Percentiles rank a stretch among this genome's conserved stretches.
phyloP scores from a whole-genome alignment of 352 stramenopile species.

The Phytopythium litorale region DNA sequence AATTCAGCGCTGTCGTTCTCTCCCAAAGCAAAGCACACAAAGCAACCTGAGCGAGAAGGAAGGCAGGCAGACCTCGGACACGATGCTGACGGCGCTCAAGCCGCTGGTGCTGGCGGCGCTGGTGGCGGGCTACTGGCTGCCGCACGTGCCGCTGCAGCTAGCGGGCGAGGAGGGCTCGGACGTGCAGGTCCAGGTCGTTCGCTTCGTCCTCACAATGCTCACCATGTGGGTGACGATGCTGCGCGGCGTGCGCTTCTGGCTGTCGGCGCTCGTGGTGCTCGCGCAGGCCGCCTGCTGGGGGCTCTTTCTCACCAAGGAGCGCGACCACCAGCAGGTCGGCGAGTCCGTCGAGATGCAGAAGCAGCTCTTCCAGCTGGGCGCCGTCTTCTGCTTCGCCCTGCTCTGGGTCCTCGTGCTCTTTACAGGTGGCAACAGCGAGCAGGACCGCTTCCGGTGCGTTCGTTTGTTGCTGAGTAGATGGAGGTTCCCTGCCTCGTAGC shows the following conservation, averaged over 20 bases:
- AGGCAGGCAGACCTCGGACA: background rate
- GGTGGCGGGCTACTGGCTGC: slow-evolving; percentile 45
- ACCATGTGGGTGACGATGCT: slow-evolving; percentile 40
- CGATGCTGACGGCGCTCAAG: slow-evolving; percentile 32
- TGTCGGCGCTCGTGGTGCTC: slow-evolving; percentile 38
- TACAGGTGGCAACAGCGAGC: slow-evolving; percentile 24
- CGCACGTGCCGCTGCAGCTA: slow-evolving; percentile 37
- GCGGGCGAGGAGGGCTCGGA: slow-evolving; percentile 24
- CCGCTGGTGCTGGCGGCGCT: slow-evolving; percentile 31
- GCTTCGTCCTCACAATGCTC: slow-evolving; percentile 54
- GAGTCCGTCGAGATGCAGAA: slow-evolving; percentile 44
- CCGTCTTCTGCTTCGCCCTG: slow-evolving; percentile 38
- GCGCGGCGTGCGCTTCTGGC: slow-evolving; percentile 37
- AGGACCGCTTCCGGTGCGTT: slow-evolving; percentile 45
- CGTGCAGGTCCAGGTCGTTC: slow-evolving; percentile 46
- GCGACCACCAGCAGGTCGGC: slow-evolving; percentile 16
- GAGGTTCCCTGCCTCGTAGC: background rate
- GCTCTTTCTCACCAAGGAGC: slow-evolving; percentile 35
- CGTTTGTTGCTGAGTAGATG: slow-evolving; percentile 1
- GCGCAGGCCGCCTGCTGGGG: slow-evolving; percentile 54
- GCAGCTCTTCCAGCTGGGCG: slow-evolving; percentile 32
- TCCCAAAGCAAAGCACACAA: background rate
- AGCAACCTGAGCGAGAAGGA: background rate
- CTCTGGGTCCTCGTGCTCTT: slow-evolving; percentile 52
- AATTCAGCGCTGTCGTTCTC: background rate